Evolutionary conservation across 805 yeast species (phyloP).

Genomic region (Wickerhamiella shivajii): DNA sequence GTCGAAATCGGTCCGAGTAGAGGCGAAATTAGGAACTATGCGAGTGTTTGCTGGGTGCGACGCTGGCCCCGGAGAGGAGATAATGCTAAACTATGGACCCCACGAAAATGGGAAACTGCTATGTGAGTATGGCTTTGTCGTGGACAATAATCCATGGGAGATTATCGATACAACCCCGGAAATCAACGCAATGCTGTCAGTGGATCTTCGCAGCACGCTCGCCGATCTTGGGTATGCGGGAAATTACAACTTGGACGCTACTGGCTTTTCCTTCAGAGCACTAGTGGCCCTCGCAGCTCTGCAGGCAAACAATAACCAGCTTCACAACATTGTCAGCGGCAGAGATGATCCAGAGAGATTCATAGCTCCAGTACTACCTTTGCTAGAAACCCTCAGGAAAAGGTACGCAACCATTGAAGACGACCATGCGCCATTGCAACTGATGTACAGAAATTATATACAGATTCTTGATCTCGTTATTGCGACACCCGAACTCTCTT

Average conservation of each 20-base stretch:
- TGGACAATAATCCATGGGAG: slow-evolving; percentile 49
- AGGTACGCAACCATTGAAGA: too few species aligned
- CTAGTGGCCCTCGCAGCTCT: slow-evolving; percentile 52
- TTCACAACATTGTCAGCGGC: too few species aligned
- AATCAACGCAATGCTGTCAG: slow-evolving; percentile 27
- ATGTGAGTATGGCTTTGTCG: slow-evolving; percentile 75
- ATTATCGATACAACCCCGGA: slow-evolving; percentile 45
- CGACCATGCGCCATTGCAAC: too few species aligned
- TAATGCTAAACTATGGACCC: slow-evolving; percentile 71
- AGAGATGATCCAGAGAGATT: too few species aligned
- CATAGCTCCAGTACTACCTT: too few species aligned
- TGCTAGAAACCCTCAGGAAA: too few species aligned
- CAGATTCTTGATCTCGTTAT: too few species aligned
- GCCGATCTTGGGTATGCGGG: slow-evolving; percentile 45
- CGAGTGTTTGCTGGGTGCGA: slow-evolving; percentile 31
- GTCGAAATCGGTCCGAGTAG: slow-evolving; percentile 14
- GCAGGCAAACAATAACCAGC: too few species aligned
- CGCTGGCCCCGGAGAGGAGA: slow-evolving; percentile 36
- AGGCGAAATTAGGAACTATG: slow-evolving; percentile 40
- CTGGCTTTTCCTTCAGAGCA: slow-evolving; percentile 53
- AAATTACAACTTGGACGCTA: slow-evolving; percentile 49
- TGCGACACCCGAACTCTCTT: too few species aligned
- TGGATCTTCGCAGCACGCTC: slow-evolving; percentile 32
- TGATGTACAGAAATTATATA: too few species aligned
- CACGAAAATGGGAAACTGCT: slow-evolving; percentile 72